phyloP scores from a whole-genome alignment of 306 rosid genomes.

The Parietaria judaica region DNA sequence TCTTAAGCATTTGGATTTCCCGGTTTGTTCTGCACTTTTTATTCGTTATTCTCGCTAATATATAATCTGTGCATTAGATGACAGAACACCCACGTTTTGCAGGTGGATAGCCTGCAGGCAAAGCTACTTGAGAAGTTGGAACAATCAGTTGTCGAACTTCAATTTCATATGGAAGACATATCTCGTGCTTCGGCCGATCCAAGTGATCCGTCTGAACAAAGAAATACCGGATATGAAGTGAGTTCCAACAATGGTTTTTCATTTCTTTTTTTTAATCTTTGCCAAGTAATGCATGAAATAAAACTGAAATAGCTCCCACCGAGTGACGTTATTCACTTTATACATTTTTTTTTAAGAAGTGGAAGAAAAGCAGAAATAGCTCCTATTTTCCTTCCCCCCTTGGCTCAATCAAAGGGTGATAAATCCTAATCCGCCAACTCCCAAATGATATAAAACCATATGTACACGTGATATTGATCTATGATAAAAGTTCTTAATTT shows the following conservation, averaged over 20 bases:
- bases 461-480: no score
- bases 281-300: slow-evolving; percentile 5
- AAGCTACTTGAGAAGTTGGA: slow-evolving; percentile 77
- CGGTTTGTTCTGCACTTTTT: slow-evolving; percentile 40
- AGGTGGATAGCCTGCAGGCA: slow-evolving; percentile 75
- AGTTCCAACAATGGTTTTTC: slow-evolving; percentile 19
- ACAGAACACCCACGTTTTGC: slow-evolving; percentile 28
- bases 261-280: slow-evolving; percentile 8
- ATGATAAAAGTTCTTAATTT: neutral
- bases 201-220: slow-evolving; percentile 23
- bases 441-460: no score
- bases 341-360: no score
- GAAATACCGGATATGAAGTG: slow-evolving; percentile 59
- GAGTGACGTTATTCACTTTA: no score
- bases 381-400: no score
- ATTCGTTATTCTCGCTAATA: slow-evolving; percentile 6
- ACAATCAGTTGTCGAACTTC: slow-evolving; percentile 58
- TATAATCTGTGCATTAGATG: slow-evolving; percentile 22
- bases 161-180: slow-evolving; percentile 50
- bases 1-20: slow-evolving; percentile 84
- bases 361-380: no score
- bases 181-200: slow-evolving; percentile 37
- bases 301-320: neutral
- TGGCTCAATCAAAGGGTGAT: no score
- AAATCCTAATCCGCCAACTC: no score